Evolutionary conservation across 202 grass and related monocot genomes (phyloP), one percentile per base, ranked within the genome.

Genomic region (Schoenoplectus tabernaemontani): DNA sequence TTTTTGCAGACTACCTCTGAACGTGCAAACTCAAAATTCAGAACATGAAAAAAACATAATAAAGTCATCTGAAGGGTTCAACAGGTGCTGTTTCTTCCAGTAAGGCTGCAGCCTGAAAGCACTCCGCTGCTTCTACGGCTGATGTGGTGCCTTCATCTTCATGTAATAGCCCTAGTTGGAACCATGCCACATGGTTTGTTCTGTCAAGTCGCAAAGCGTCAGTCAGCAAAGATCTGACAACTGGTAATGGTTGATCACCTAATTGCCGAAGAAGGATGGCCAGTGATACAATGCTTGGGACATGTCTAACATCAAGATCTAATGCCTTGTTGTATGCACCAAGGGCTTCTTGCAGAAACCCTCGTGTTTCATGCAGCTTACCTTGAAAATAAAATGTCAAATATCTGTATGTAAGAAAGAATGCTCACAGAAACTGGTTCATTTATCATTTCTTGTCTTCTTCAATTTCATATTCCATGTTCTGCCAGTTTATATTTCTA

Each of bases 41-140:
- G 63, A 56, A 66, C 51, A 87, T 81, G 10, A 24, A 28, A 84
- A 24, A 54, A 80, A 86, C 41, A 86, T 75, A 73, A 39, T 80
- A 36, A 59, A 81, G 70, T 96, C 92, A 99, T 91, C 88, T 90
- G 85, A 99, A 99, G 70, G 96, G 92, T 77, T 99, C 96, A 74
- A 93, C 85, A 77, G 96, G 92, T 86, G 90, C 76, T 71, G 96
- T 99, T 85, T 93, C 96, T 89, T 93, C 92, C 83, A 99, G 96
- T 85, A 93, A 53, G 44, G 83, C 83, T 79, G 92, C 90, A 87
- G 96, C 96, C 85, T 93, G 86, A 86, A 99, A 99, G 88, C 92
- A 99, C 79, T 96, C 96, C 34, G 87, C 85, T 85, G 96, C 90
- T 75, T 96, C 96, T 59, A 74, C 13, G 39, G 41, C 86, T 61